Base-by-base conservation (phyloP, 148 eudicot genomes). In the Cornus florida region DNA sequence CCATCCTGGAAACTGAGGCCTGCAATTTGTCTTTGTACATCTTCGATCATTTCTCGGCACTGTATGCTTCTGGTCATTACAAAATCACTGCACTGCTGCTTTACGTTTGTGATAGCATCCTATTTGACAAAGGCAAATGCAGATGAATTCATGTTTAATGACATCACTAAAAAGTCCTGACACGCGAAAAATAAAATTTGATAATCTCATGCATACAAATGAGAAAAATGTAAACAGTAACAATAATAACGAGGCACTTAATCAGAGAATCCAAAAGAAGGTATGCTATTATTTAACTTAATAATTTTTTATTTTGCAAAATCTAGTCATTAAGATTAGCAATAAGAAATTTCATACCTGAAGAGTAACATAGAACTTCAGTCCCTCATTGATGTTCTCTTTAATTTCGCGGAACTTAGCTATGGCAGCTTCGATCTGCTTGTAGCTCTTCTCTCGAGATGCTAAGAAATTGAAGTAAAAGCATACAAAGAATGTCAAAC, bases 381-480 rank as follows among this genome's bases (percentile, higher is more conserved):
- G 67, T 72, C 99, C 99, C 85, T 96, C 99, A 70, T 96, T 96
- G 41, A 96, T 83, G 73, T 96, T 96, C 59, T 94, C 98, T 86
- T 96, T 96, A 50, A 94, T 94, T 85, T 96, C 99, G 60, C 85
- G 91, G 76, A 84, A 96, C 81, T 96, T 96, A 4, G 91, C 95
- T 76, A 96, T 86, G 68, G 98, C 98, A 77, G 98, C 99, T 88
- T 94, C 91, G 79, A 96, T 96, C 86, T 92, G 99, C 92, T 94
- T 93, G 68, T 82, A 96, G 80, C 87, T 78, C 86, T 85, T 92
- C 79, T 94, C 98, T 43, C 94, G 91, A 60, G 98, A 89, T 84
- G 91, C 99, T 96, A 89, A 72, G 41, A 66, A 74, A 50, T 70
- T 28, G 39, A 33, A 14, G 28, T 31, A 46, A 9, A 71, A 50